Conservation (phyloP, 164 flowering plant genomes). For the Cinnamomum chago region DNA sequence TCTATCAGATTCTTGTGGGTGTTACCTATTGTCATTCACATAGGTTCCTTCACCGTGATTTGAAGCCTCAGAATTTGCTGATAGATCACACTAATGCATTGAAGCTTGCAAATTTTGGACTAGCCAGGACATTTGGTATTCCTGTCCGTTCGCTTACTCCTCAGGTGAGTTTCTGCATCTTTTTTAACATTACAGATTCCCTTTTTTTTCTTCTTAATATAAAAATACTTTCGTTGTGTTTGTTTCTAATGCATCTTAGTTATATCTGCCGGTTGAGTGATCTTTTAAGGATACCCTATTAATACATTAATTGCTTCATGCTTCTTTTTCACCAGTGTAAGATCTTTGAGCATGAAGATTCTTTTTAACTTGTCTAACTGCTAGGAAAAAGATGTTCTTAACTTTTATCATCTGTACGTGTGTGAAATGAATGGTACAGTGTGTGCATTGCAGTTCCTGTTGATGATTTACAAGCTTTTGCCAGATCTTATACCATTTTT, state of each 20-base stretch:
- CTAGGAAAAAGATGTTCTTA: too few relatives aligned
- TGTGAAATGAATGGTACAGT: not conserved
- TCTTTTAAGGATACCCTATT: not conserved
- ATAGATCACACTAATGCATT: slow-evolving; percentile 86
- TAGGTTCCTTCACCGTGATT: slow-evolving; percentile 89
- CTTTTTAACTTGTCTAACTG: too few relatives aligned
- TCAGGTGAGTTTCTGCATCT: slow-evolving; percentile 45
- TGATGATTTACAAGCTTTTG: not conserved
- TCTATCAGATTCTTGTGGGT: slow-evolving; percentile 90
- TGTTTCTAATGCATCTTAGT: not conserved
- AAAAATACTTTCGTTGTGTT: not conserved
- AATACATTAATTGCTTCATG: not conserved
- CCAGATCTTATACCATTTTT: not conserved
- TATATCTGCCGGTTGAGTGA: not conserved
- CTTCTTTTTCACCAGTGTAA: not conserved
- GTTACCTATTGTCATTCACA: slow-evolving; percentile 94
- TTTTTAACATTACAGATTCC: not conserved
- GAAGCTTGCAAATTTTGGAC: slow-evolving; percentile 96
- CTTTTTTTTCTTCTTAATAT: too few relatives aligned
- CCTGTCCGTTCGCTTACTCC: slow-evolving; percentile 95
- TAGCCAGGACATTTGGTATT: slow-evolving; percentile 94
- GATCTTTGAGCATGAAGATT: not conserved
- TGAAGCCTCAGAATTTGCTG: slow-evolving; percentile 96
- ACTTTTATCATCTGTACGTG: not conserved
- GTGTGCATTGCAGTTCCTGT: not conserved